Conservation (phyloP, 352 stramenopile genomes). For the Blastocystis sp. region DNA sequence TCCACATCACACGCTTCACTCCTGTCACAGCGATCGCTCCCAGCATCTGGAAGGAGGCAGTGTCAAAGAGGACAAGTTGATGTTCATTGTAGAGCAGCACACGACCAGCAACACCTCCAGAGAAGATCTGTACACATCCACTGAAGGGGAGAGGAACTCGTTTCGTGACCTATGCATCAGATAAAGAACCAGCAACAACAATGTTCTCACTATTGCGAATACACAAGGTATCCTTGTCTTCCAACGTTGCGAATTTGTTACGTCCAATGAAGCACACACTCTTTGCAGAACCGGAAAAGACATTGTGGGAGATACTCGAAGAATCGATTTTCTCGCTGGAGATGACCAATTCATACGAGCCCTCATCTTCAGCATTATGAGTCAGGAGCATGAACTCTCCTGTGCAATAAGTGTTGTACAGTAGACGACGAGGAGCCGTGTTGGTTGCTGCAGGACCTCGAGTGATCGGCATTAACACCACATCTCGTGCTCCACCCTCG, state of each 20-base stretch:
- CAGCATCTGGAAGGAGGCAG: slow-evolving; percentile 87
- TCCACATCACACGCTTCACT: slow-evolving; percentile 96
- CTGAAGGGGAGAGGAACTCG: slow-evolving; percentile 80
- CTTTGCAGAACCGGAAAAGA: slow-evolving; percentile 84
- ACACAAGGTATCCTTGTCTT: slow-evolving; percentile 78
- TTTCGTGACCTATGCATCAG: slow-evolving; percentile 83
- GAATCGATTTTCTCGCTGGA: slow-evolving; percentile 75
- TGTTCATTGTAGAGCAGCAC: slow-evolving; percentile 91
- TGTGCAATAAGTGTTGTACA: slow-evolving; percentile 92
- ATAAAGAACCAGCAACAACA: not conserved
- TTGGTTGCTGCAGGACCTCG: slow-evolving; percentile 72
- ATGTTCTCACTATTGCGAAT: slow-evolving; percentile 64
- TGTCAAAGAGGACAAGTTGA: slow-evolving; percentile 95
- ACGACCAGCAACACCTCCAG: slow-evolving; percentile 88
- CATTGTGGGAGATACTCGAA: slow-evolving; percentile 78
- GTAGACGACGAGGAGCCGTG: slow-evolving; percentile 83
- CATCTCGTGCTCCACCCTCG: slow-evolving; percentile 70
- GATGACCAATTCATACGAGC: slow-evolving; percentile 92
- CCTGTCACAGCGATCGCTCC: slow-evolving; percentile 87
- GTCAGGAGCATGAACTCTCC: slow-evolving; percentile 87
- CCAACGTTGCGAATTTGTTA: slow-evolving; percentile 94
- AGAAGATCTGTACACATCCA: slow-evolving; percentile 74
- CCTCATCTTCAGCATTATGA: slow-evolving; percentile 87
- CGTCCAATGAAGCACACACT: slow-evolving; percentile 91
- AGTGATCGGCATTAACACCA: slow-evolving; percentile 65